A percentile compares a stretch with the other conserved stretches of the same genome.
Evolutionary conservation across 2,329 filamentous ascomycete genomes (phyloP).

Genomic region (Alternaria solani): DNA sequence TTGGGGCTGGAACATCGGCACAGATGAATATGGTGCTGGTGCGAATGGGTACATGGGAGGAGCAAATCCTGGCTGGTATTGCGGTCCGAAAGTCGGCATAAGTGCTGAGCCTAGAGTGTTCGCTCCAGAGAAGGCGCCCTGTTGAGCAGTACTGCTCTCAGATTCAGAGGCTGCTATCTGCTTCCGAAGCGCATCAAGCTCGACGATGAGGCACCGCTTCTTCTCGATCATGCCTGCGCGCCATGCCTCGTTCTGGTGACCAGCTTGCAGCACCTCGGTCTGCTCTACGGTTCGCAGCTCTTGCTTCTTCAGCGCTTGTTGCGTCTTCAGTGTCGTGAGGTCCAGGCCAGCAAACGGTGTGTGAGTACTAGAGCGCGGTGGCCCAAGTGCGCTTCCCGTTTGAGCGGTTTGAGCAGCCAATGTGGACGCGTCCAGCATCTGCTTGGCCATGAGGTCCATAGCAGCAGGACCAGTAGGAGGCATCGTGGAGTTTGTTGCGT

Average conservation of each 20-base stretch:
- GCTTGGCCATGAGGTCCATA: conserved; percentile 29
- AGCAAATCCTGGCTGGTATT: conserved; percentile 36
- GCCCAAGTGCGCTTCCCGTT: conserved; percentile 18
- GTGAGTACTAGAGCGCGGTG: conserved; percentile 28
- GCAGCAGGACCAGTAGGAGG: conserved; percentile 14
- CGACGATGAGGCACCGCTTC: conserved; percentile 47
- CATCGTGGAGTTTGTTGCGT: conserved; percentile 20
- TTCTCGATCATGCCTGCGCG: conserved; percentile 45
- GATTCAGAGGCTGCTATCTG: conserved; percentile 42
- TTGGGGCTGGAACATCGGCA: conserved; percentile 39
- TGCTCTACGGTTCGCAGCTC: conserved; percentile 49
- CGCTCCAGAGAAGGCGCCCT: conserved; percentile 18
- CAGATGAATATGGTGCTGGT: conserved; percentile 30
- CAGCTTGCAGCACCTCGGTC: conserved; percentile 46
- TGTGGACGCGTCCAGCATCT: conserved; percentile 13
- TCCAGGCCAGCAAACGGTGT: conserved; percentile 36
- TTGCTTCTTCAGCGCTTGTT: conserved; percentile 43
- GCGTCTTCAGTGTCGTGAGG: conserved; percentile 36
- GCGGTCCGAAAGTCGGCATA: conserved; percentile 30
- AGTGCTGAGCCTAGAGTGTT: conserved; percentile 17
- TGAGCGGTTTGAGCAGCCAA: conserved; percentile 23
- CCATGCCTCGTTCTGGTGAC: conserved; percentile 44
- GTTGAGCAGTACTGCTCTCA: conserved; percentile 19
- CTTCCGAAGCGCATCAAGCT: conserved; percentile 48
- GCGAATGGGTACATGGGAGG: conserved; percentile 37